Evolutionary conservation across 768 basidiomycete species (phyloP).

Genomic region (Lactarius pseudohatsudake): DNA sequence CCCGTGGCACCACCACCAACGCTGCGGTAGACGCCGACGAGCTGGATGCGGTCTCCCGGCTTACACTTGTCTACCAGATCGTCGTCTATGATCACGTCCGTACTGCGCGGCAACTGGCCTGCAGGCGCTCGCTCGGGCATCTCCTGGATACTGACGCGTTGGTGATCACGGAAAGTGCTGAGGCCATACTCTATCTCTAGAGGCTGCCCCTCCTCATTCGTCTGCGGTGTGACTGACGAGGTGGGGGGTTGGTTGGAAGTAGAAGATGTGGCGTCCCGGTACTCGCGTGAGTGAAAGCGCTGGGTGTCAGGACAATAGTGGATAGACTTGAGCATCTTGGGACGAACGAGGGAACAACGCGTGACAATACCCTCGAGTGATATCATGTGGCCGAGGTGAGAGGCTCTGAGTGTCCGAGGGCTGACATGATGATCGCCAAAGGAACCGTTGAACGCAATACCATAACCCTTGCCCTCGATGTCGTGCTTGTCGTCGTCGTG

Average conservation of each 20-base stretch:
- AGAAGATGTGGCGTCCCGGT: conserved; percentile 89
- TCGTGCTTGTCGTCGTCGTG: conserved; percentile 82
- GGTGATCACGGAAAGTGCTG: conserved; percentile 92
- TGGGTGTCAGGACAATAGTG: conserved; percentile 92
- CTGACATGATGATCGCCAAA: conserved; percentile 99
- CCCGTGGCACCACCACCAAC: conserved; percentile 88
- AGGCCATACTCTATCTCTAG: conserved; percentile 92
- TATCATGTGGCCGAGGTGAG: conserved; percentile 94
- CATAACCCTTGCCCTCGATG: conserved; percentile 75
- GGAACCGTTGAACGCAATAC: conserved; percentile 90
- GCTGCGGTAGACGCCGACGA: conserved; percentile 93
- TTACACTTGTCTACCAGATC: conserved; percentile 97
- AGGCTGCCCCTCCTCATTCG: conserved; percentile 84
- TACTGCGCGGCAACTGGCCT: conserved; percentile 93
- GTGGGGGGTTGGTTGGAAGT: conserved; percentile 85
- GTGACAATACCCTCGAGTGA: conserved; percentile 98
- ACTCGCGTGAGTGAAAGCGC: conserved; percentile 82
- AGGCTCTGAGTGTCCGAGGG: conserved; percentile 84
- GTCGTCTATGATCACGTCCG: conserved; percentile 93
- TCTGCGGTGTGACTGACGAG: conserved; percentile 82
- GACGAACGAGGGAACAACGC: conserved; percentile 94
- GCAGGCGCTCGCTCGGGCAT: conserved; percentile 99
- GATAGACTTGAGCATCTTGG: conserved; percentile 96
- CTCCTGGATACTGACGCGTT: conserved; percentile 97
- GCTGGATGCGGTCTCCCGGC: conserved; percentile 95